Evolutionary conservation across 148 eudicot species (phyloP).

Genomic region (Tetragonia tetragonoides): DNA sequence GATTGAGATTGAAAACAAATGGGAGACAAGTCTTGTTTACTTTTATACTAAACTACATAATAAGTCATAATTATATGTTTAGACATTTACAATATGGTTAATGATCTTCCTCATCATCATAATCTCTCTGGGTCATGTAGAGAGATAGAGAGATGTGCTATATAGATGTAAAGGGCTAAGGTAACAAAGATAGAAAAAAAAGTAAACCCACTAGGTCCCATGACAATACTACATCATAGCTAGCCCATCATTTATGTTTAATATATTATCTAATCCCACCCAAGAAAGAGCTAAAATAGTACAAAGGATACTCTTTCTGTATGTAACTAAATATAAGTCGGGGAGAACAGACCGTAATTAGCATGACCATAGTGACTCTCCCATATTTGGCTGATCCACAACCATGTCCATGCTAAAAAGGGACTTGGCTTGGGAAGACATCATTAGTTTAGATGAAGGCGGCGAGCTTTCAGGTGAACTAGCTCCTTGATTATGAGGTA

Average conservation of each 20-base stretch:
- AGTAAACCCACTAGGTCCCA: slow-evolving; percentile 25
- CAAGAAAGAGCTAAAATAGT: neutral
- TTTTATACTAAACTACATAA: slow-evolving; percentile 22
- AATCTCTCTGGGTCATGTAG: slow-evolving; percentile 14
- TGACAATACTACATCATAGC: slow-evolving; percentile 19
- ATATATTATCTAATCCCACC: slow-evolving; percentile 19
- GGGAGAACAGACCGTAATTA: slow-evolving; percentile 15
- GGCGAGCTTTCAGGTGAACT: slow-evolving; percentile 48
- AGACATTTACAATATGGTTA: slow-evolving; percentile 26
- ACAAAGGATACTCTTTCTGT: no score
- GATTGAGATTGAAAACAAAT: neutral
- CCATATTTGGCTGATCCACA: slow-evolving; percentile 48
- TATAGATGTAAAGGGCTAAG: slow-evolving; percentile 18
- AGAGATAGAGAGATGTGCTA: slow-evolving; percentile 20
- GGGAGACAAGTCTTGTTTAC: slow-evolving; percentile 8
- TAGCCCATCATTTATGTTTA: neutral
- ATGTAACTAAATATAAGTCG: no score
- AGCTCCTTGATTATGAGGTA: slow-evolving; percentile 22
- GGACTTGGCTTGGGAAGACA: slow-evolving; percentile 48
- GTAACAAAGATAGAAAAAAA: slow-evolving; percentile 7
- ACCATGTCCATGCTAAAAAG: slow-evolving; percentile 59
- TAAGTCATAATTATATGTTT: slow-evolving; percentile 26
- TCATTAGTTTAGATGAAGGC: slow-evolving; percentile 37
- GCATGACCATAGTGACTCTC: slow-evolving; percentile 60
- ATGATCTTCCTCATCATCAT: slow-evolving; percentile 21